These are phyloP conservation scores for Heteromeles arbutifolia DNA, from an alignment of 306 rosid species.

Conservation along the genomic window DNA sequence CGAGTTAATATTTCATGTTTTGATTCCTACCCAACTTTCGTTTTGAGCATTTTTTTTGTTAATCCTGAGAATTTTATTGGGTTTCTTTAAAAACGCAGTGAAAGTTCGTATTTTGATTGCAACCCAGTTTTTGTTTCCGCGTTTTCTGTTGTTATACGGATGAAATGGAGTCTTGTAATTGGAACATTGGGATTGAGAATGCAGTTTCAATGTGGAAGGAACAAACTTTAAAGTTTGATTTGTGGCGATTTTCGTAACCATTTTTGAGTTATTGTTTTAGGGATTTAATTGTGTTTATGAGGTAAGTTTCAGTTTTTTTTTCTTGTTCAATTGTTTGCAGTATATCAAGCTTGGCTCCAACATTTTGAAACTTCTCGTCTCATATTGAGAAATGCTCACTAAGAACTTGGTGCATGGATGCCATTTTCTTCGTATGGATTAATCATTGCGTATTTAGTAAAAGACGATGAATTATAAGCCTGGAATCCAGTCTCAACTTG, in stretches of 20 bases:
- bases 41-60: background rate
- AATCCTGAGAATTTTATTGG: background rate
- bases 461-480: conserved; percentile 18
- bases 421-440: conserved; percentile 2
- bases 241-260: background rate
- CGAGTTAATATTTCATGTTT: background rate
- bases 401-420: conserved; percentile 6
- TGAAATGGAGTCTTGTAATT: background rate
- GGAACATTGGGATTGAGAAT: background rate
- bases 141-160: background rate
- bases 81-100: too few relatives aligned
- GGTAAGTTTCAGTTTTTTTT: background rate
- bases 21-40: background rate
- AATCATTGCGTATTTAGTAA: background rate
- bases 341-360: background rate
- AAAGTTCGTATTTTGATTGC: too few relatives aligned
- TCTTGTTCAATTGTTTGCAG: background rate
- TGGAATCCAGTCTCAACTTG: conserved; percentile 20
- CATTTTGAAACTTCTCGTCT: background rate
- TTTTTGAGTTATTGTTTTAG: background rate
- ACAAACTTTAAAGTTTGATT: background rate
- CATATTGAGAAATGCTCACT: background rate
- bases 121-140: background rate
- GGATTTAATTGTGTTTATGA: background rate
- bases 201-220: background rate